These are phyloP conservation scores for Hibiscus trionum DNA, from an alignment of 345 rosid genomes.

Conservation along the genomic window DNA sequence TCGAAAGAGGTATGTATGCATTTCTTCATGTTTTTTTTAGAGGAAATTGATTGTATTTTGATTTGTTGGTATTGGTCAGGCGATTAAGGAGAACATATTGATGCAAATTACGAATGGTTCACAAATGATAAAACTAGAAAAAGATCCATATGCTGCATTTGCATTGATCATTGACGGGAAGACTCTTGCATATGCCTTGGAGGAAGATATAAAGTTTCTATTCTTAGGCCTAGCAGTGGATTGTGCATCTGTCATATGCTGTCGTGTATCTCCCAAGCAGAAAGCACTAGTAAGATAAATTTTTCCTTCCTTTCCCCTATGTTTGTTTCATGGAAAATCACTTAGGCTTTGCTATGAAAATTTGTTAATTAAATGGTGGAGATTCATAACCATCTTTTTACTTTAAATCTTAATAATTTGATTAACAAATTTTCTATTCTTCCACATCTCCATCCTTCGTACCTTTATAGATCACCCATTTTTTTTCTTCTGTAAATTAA, in stretches of 20 bases:
- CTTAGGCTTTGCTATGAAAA: no score
- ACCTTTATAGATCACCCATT: no score
- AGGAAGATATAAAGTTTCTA: conserved; percentile 74
- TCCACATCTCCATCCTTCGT: no score
- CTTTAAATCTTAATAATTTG: no score
- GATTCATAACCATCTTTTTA: no score
- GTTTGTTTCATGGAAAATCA: no score
- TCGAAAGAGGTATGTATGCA: conserved; percentile 43
- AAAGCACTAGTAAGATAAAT: conserved; percentile 67
- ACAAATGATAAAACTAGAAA: conserved; percentile 82
- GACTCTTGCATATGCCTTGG: conserved; percentile 66
- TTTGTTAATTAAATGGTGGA: no score
- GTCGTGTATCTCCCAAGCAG: conserved; percentile 98
- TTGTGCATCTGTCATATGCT: conserved; percentile 96
- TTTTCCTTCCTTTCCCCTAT: not conserved
- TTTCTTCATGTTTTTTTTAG: no score
- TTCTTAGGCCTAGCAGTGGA: conserved; percentile 84
- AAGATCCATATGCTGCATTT: conserved; percentile 87
- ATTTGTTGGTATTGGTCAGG: conserved; percentile 32
- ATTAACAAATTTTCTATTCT: no score
- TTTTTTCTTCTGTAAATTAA: no score
- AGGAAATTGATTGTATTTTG: no score
- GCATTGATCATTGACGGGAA: conserved; percentile 94
- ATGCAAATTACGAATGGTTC: conserved; percentile 74
- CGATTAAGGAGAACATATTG: conserved; percentile 55